Evolutionary conservation across 169 alveolate species (phyloP), one percentile per base, ranked within the genome.

Genomic region (Babesia bigemina): DNA sequence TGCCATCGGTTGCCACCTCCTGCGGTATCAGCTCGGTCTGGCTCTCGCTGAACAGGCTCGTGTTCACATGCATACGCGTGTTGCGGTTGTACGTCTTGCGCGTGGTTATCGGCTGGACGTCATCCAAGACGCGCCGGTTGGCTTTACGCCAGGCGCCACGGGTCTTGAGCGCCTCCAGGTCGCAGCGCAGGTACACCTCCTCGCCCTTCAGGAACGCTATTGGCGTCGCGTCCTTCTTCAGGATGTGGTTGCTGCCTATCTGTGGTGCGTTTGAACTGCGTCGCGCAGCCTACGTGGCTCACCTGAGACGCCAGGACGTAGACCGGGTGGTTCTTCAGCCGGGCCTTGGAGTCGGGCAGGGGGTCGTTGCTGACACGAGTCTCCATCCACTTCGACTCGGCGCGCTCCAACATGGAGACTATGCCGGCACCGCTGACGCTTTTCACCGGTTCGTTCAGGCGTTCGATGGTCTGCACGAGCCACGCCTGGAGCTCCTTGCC

Each of bases 251-350:
- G 26, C 48, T 73, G 22, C 67, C 66, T 19, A 82, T 71, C 89
- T 82, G 58, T 26, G 14, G 29, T 6, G 10, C 3, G 17, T 24
- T 7, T 14, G 67, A 0, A 0, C 3, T 19, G n/a, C 39, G 39
- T 33, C 39, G 6, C 2, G 6, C 39, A 11, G 17, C n/a, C n/a
- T 10, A 16, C 7, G 50, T 16, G 4, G 0, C 44, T 10, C 28
- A 82, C 89, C 85, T 82, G 86, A 9, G 89, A 82, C 29, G 71
- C 78, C 24, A 82, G 70, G 16, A 82, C 65, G 45, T 73, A 82
- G 21, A 66, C 58, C 0, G 89, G 89, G 39, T 82, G 78, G 26
- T 82, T 82, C 33, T 42, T 52, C 33, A 82, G 57, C 47, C 57
- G 49, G 39, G 58, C 36, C 26, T 82, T 82, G 33, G 42, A 7